Base-by-base conservation (phyloP, 495 filamentous ascomycete genomes). In the Mycothermus thermophilus region DNA sequence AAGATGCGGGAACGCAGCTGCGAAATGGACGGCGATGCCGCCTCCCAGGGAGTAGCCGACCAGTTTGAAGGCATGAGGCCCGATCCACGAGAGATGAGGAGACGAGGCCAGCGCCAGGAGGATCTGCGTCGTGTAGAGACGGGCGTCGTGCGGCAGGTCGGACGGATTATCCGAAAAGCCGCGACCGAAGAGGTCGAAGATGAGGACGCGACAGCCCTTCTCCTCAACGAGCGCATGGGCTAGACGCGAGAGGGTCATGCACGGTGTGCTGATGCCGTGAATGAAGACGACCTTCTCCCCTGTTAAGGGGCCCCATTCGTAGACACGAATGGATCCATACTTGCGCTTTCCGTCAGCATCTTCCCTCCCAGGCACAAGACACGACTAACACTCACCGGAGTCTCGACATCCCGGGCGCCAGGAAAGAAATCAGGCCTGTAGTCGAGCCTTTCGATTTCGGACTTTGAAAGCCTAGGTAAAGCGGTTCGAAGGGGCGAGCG, bases 11-110 rank as follows among this genome's bases (percentile, higher is more conserved):
- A 88, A 83, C 38, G 71, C 65, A 7, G 67, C 63, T 1, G 81
- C 74, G 46, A 93, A 92, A n/a, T 73, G 64, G 8, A 76, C 75
- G 8, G 71, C 66, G 30, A 94, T 75, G 23, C 79, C 78, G 30
- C 87, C 88, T 17, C 87, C 85, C 1, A 96, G 66, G 1, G 79
- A 85, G 58, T 92, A 94, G 2, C 87, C 88, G 9, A 90, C 58
- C 0, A 94, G 54, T 12, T 67, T 66, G 58, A 94, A 84, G 32
- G 63, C 63, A 9, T 55, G 58, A 2, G 58, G 57, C n/a, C 63
- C 66, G 13, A 69, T 71, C 81, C 81, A 86, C 20, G 73, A 48
- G n/a, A 83, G 46, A 3, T 64, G 30, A 7, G 37, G 62, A 0
- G 80, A 84, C 2, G 83, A 83, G 13, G 72, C 59, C 14, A 92